phyloP scores from a whole-genome alignment of 768 basidiomycete species.

The Suillus americanus region DNA sequence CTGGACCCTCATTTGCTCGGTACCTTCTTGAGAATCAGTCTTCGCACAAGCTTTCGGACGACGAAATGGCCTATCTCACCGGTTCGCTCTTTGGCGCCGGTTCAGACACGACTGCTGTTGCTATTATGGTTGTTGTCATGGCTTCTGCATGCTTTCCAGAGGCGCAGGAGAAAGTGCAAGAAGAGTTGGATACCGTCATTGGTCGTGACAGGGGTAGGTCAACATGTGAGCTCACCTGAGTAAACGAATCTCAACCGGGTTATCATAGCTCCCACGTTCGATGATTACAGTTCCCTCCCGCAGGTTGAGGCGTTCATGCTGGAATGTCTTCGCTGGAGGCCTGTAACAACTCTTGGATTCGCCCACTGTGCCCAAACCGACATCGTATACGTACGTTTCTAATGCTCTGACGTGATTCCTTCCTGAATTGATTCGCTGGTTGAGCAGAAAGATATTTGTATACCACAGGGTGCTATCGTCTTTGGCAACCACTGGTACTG shows the following conservation, averaged over 20 bases:
- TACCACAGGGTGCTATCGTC: slow-evolving; percentile 36
- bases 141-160: slow-evolving; percentile 57
- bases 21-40: slow-evolving; percentile 57
- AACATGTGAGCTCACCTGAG: not conserved
- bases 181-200: slow-evolving; percentile 53
- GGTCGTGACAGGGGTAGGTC: slow-evolving; percentile 39
- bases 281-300: slow-evolving; percentile 35
- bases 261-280: slow-evolving; percentile 39
- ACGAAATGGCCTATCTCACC: slow-evolving; percentile 62
- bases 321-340: slow-evolving; percentile 43
- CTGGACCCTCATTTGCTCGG: slow-evolving; percentile 49
- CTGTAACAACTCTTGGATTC: slow-evolving; percentile 47
- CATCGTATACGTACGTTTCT: slow-evolving; percentile 53
- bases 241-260: slow-evolving; percentile 1
- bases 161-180: slow-evolving; percentile 49
- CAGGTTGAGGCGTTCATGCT: slow-evolving; percentile 41
- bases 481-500: slow-evolving; percentile 37
- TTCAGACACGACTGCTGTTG: slow-evolving; percentile 63
- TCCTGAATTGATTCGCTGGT: not conserved
- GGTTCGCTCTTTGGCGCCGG: slow-evolving; percentile 69
- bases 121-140: slow-evolving; percentile 55
- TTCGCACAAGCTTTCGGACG: slow-evolving; percentile 51
- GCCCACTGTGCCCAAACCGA: slow-evolving; percentile 66
- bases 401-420: no score
- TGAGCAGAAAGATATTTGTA: slow-evolving; percentile 33